Evolutionary conservation across 495 filamentous ascomycete species (phyloP), one percentile per base, ranked within the genome.

Genomic region (Terfezia boudieri): DNA sequence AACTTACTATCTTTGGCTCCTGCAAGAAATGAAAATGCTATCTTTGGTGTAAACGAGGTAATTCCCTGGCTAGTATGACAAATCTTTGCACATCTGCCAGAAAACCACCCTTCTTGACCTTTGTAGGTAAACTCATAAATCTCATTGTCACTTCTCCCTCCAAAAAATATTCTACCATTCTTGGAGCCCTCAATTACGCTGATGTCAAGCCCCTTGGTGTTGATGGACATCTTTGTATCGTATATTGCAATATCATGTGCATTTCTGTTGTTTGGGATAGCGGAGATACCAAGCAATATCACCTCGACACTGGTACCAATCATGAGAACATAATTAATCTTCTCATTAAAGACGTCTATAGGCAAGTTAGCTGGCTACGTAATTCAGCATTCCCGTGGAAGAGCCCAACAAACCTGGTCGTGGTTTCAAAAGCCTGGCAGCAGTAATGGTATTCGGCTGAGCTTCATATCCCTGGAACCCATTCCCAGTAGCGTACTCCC

Each of bases 61-160:
- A 87, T 76, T 8, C 84, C 76, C n/a, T 79, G 81, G 54, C 75
- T 78, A 2, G 86, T 85, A 62, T 94, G 92, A 64, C 88, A 89
- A 46, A 92, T 73, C 63, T 84, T 92, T 11, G 75, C 74, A 63
- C 82, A 88, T 55, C 81, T 74, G 60, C 78, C 83, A 50, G 80
- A 74, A 64, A 96, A 99, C 92, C 92, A 99, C 59, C 80, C 81
- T 66, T 96, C 90, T 66, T 96, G 85, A 12, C 57, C 59, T 60
- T 95, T 87, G 68, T 99, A 99, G 50, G 81, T 83, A 36, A 96
- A 72, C 69, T 99, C 90, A 64, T 89, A 84, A 52, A 99, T 76
- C 63, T 95, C 86, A 56, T 80, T 82, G 63, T 87, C 84, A 16
- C 70, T 74, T 20, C 73, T 74, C n/a, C 86, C 84, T 26, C 76